A percentile compares a stretch with the other conserved stretches of the same genome.
Evolutionary conservation across 331 rosid genomes (phyloP).

Genomic region (Phaseolus coccineus): DNA sequence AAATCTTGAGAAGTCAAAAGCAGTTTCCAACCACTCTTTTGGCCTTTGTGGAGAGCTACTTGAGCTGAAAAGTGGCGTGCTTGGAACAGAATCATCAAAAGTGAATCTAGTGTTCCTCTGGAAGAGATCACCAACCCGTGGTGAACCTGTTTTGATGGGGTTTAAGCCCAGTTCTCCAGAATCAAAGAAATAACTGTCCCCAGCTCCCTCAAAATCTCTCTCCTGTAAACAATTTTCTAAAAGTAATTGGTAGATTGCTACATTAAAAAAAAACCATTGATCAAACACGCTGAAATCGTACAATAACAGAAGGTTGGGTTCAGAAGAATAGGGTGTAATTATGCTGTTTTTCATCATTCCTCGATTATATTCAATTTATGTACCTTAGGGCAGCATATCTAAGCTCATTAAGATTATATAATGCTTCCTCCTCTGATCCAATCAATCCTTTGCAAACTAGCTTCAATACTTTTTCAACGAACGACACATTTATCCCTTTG

Average conservation of each 20-base stretch:
- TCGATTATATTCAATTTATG: conserved; percentile 12
- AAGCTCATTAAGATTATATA: conserved; percentile 29
- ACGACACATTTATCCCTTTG: no score
- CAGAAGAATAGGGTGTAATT: conserved; percentile 7
- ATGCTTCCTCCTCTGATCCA: no score
- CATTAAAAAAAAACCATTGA: conserved; percentile 34
- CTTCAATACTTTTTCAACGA: no score
- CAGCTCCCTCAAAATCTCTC: conserved; percentile 61
- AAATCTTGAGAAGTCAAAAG: conserved; percentile 85
- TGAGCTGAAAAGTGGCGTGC: conserved; percentile 86
- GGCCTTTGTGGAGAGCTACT: conserved; percentile 69
- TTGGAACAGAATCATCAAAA: conserved; percentile 95
- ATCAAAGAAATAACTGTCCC: conserved; percentile 71
- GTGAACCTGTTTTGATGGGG: conserved; percentile 81
- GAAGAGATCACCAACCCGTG: conserved; percentile 54
- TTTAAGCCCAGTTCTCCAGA: conserved; percentile 82
- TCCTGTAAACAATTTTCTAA: conserved; percentile 54
- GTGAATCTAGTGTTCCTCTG: conserved; percentile 71
- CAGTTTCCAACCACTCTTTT: conserved; percentile 67
- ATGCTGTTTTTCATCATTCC: background rate
- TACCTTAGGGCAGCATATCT: conserved; percentile 5
- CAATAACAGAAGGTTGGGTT: conserved; percentile 13
- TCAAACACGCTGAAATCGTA: conserved; percentile 23
- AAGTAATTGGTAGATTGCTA: conserved; percentile 32
- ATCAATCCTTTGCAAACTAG: no score